A percentile compares a stretch with the other conserved stretches of the same genome.
phyloP scores from a whole-genome alignment of 768 basidiomycete genomes.

The Crepidotus variabilis region DNA sequence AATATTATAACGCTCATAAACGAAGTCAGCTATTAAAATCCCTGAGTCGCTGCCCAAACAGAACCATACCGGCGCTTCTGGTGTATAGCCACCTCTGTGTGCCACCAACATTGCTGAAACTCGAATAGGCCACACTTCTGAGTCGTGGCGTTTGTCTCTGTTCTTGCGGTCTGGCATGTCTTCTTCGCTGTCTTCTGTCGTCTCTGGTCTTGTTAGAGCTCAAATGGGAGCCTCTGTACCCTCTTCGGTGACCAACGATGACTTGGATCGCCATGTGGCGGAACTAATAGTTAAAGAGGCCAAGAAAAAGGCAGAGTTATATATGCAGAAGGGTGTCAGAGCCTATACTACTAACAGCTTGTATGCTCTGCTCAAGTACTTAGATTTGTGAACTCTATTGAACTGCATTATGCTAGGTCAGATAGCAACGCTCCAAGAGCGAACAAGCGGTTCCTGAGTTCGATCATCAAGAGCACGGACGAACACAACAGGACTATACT shows the following conservation, averaged over 20 bases:
- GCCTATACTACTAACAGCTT: slow-evolving; percentile 64
- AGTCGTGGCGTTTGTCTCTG: neutral
- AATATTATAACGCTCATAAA: no score
- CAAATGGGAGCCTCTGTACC: slow-evolving; percentile 68
- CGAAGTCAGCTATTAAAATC: no score
- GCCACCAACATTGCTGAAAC: neutral
- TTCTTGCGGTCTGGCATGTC: slow-evolving; percentile 14
- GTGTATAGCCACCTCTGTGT: neutral
- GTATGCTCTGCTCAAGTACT: slow-evolving; percentile 28
- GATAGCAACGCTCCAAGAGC: slow-evolving; percentile 75
- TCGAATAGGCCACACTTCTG: neutral
- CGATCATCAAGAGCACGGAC: slow-evolving; percentile 91
- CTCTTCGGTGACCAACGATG: slow-evolving; percentile 64
- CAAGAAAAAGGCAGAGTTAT: slow-evolving; percentile 83
- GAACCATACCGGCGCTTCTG: neutral
- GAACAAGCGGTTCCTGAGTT: slow-evolving; percentile 78
- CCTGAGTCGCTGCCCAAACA: no score
- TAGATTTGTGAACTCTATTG: neutral
- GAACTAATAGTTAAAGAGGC: slow-evolving; percentile 92
- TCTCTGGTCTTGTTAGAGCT: slow-evolving; percentile 75
- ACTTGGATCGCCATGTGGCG: slow-evolving; percentile 89
- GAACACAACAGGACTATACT: slow-evolving; percentile 91
- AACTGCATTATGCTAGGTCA: slow-evolving; percentile 33
- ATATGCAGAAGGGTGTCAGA: slow-evolving; percentile 70
- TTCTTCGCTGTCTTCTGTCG: slow-evolving; percentile 80